Percentiles rank a stretch among this genome's conserved stretches.
phyloP scores from a whole-genome alignment of 1,284 basidiomycete genomes.

The Fomitopsis betulina region DNA sequence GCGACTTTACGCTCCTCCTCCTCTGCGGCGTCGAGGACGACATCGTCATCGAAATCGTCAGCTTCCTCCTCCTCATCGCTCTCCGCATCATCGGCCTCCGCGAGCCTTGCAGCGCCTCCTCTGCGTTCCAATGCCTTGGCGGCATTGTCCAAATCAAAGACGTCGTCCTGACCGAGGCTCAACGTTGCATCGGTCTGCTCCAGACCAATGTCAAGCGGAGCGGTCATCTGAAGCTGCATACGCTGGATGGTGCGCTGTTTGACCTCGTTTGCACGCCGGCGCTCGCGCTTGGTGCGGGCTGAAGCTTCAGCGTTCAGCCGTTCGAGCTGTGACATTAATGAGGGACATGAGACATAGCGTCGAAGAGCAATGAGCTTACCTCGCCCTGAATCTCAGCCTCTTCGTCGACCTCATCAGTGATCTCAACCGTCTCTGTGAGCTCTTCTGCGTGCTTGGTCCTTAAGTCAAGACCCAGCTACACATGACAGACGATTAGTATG shows the following conservation, averaged over 20 bases:
- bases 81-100: constrained; percentile 49
- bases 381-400: constrained; percentile 87
- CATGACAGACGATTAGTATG: no score
- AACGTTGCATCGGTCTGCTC: constrained; percentile 78
- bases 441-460: constrained; percentile 73
- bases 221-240: constrained; percentile 97
- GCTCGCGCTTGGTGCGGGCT: constrained; percentile 76
- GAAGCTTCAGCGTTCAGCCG: constrained; percentile 78
- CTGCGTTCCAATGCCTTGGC: constrained; percentile 46
- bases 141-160: constrained; percentile 78
- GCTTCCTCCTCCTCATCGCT: constrained; percentile 35
- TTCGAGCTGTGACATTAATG: constrained; percentile 57
- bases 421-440: constrained; percentile 70
- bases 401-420: constrained; percentile 77
- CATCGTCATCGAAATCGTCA: constrained; percentile 41
- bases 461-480: constrained; percentile 65
- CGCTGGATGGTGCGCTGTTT: constrained; percentile 87
- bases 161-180: constrained; percentile 69
- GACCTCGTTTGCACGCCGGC: constrained; percentile 86
- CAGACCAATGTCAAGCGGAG: constrained; percentile 92
- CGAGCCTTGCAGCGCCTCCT: constrained; percentile 40
- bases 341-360: background rate
- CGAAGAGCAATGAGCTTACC: constrained; percentile 38
- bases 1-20: constrained; percentile 62
- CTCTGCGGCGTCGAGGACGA: constrained; percentile 61